These are phyloP conservation scores for Calcarisporium arbuscula DNA, from an alignment of 2,329 filamentous ascomycete genomes.

Conservation along the genomic window DNA sequence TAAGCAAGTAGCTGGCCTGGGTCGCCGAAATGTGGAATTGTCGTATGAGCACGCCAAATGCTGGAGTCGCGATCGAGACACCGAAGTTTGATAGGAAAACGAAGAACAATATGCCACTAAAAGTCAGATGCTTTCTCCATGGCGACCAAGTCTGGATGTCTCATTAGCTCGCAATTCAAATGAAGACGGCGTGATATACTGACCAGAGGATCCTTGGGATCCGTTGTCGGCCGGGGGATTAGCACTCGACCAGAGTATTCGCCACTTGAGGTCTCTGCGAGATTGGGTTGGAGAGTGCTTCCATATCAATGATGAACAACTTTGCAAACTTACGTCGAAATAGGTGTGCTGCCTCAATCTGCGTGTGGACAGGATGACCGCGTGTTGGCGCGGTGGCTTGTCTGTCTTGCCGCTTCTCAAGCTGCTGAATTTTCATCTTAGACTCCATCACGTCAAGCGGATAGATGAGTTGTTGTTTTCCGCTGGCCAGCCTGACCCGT, in stretches of 20 bases:
- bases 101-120: background rate
- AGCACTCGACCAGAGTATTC: background rate
- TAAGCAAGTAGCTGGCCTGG: conserved; percentile 1
- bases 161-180: background rate
- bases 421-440: background rate
- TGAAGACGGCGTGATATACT: background rate
- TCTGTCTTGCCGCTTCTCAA: background rate
- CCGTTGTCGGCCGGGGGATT: conserved; percentile 2
- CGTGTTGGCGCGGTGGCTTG: background rate
- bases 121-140: conserved; percentile 2
- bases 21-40: background rate
- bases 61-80: conserved; percentile 1
- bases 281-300: too few relatives aligned
- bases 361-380: background rate
- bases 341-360: background rate
- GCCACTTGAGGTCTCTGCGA: conserved; percentile 1
- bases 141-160: conserved; percentile 1
- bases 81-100: conserved; percentile 2
- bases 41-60: background rate
- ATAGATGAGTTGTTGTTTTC: too few relatives aligned
- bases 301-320: too few relatives aligned
- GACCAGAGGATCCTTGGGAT: conserved; percentile 2
- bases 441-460: too few relatives aligned
- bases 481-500: too few relatives aligned
- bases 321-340: background rate